Evolutionary conservation across 768 basidiomycete genomes (phyloP), one percentile per base, ranked within the genome.

Genomic region (Collybia nuda): DNA sequence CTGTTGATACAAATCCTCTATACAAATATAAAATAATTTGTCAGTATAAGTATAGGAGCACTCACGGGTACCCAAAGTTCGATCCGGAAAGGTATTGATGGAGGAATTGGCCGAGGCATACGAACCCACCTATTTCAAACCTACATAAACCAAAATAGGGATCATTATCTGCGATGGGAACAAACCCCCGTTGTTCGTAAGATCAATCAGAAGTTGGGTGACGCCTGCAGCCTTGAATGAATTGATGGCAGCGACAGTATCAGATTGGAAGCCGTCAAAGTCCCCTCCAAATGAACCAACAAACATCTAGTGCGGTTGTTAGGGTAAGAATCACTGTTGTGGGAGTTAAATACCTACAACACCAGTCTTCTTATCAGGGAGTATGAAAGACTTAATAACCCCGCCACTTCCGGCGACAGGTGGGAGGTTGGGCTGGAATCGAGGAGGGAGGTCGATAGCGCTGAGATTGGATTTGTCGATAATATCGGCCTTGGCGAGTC

Each of bases 171-270:
- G 26, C 38, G 15, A 22, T 3, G 8, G 12, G 14, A 35, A 51
- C 74, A n/a, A 40, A 77, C 84, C 84, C 48, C 78, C 79, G 55
- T 87, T 87, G 60, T 84, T 80, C 11, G 79, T 78, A 28, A 84
- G 59, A 60, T 86, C 84, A 36, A 86, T 71, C 19, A 86, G 55
- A 9, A 85, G 62, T 26, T 71, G 74, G 0, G 70, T 76, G 9
- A 82, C 78, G 3, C 78, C 79, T 1, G 73, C 70, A 0, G 60
- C 53, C 53, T 81, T 63, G 67, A 86, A 80, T 3, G 71, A 58
- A 1, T 56, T 56, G 51, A 84, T 62, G 1, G 78, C 73, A 6
- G 75, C 66, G 0, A 69, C 72, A 0, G 75, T 70, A 53, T 85
- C 81, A 0, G 60, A 52, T 62, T 81, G 81, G 73, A 84, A 85